Conservation (phyloP, 139 green algal species). For the Chlamydomonas schloesseri region DNA sequence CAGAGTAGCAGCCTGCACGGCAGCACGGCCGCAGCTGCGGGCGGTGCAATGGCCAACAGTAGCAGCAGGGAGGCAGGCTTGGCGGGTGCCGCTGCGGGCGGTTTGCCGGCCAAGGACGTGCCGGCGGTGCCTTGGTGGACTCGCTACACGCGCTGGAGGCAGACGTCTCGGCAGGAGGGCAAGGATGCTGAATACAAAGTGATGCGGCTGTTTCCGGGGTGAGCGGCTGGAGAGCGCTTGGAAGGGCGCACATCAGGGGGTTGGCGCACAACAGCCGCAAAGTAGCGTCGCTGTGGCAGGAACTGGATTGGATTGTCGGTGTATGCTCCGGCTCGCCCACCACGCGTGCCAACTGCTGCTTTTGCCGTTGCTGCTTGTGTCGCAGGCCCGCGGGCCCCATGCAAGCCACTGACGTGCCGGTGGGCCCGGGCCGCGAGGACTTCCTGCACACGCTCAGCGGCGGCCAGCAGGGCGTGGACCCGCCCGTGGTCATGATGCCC, state of each 20-base stretch:
- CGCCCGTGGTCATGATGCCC: constrained; percentile 77
- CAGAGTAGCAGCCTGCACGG: too few relatives aligned
- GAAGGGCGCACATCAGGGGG: too few relatives aligned
- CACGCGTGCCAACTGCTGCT: too few relatives aligned
- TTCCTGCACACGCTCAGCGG: constrained; percentile 78
- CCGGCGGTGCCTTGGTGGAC: constrained; percentile 14
- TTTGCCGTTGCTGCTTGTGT: neutral
- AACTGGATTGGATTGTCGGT: too few relatives aligned
- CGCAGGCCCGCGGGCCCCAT: constrained; percentile 44
- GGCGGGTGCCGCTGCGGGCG: neutral
- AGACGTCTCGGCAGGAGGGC: constrained; percentile 63
- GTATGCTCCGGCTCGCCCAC: too few relatives aligned
- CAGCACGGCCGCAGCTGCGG: neutral
- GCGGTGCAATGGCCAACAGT: neutral
- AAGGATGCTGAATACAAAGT: constrained; percentile 58
- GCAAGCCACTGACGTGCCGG: constrained; percentile 44
- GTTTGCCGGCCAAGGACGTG: neutral
- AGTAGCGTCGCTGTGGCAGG: too few relatives aligned
- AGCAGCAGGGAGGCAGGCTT: too few relatives aligned
- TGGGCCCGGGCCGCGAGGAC: constrained; percentile 67
- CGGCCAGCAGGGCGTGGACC: constrained; percentile 12
- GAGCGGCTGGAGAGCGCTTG: neutral
- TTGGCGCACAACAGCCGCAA: too few relatives aligned
- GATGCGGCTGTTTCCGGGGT: constrained; percentile 45
- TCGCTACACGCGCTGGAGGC: constrained; percentile 64